These are phyloP conservation scores for Phaeodactylum tricornutum DNA, from an alignment of 108 stramenopile genomes.

Conservation along the genomic window DNA sequence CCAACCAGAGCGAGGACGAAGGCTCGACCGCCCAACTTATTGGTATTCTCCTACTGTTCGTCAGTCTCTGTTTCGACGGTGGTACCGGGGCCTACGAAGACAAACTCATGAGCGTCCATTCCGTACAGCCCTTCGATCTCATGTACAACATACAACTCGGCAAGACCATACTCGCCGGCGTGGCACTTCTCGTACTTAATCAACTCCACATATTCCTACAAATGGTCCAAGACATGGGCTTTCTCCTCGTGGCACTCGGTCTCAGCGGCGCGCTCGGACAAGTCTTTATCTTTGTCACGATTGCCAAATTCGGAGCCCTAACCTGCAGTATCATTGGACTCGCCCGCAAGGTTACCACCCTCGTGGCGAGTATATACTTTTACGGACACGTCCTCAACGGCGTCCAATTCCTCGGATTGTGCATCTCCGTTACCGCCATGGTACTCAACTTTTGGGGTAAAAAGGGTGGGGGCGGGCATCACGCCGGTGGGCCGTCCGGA, in stretches of 20 bases:
- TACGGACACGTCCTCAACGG: slow-evolving; percentile 86
- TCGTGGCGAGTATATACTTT: slow-evolving; percentile 90
- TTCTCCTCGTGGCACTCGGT: slow-evolving; percentile 85
- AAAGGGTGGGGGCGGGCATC: slow-evolving; percentile 27
- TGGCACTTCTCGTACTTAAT: slow-evolving; percentile 83
- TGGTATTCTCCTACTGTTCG: slow-evolving; percentile 85
- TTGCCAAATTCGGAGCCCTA: slow-evolving; percentile 95
- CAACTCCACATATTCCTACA: slow-evolving; percentile 88
- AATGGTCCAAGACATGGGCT: slow-evolving; percentile 94
- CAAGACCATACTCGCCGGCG: slow-evolving; percentile 90
- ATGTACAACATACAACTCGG: slow-evolving; percentile 99
- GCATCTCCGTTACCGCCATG: slow-evolving; percentile 83
- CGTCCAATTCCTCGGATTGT: slow-evolving; percentile 70
- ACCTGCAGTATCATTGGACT: slow-evolving; percentile 95
- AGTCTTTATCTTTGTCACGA: slow-evolving; percentile 94
- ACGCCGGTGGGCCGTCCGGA: slow-evolving; percentile 16
- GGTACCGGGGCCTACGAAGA: slow-evolving; percentile 99
- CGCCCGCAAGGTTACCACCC: slow-evolving; percentile 89
- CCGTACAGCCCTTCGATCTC: slow-evolving; percentile 95
- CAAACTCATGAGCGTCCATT: slow-evolving; percentile 95
- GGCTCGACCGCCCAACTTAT: slow-evolving; percentile 55
- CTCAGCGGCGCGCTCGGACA: slow-evolving; percentile 92
- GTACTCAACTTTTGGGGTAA: slow-evolving; percentile 90
- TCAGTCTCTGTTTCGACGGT: slow-evolving; percentile 96
- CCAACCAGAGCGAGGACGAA: slow-evolving; percentile 33